Evolutionary conservation across 495 filamentous ascomycete species (phyloP), one percentile per base, ranked within the genome.

Genomic region (Massariosphaeria phaeospora): DNA sequence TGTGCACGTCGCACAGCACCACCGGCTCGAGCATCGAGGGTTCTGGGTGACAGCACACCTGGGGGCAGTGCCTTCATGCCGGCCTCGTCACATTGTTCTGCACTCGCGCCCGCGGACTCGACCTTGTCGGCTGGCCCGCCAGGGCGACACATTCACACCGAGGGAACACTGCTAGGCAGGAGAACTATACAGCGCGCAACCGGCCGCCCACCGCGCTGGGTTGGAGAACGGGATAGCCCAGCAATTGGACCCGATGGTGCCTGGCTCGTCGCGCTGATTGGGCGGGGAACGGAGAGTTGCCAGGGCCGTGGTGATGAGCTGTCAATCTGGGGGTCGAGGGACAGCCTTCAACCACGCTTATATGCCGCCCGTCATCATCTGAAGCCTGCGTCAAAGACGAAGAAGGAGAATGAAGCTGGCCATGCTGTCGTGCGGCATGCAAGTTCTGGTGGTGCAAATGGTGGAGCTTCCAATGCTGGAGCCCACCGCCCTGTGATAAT

Each of bases 281-380:
- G 52, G 29, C 46, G 35, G 38, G 52, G 40, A 24, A 52, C n/a
- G n/a, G n/a, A n/a, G n/a, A n/a, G n/a, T n/a, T n/a, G n/a, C n/a
- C n/a, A n/a, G n/a, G n/a, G n/a, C n/a, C n/a, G n/a, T n/a, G n/a
- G 51, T 38, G 59, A 62, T 62, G 59, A 52, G 59, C 54, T 62
- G 59, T 57, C 59, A 34, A 24, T 48, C 15, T 41, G 15, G 25
- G 13, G 53, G 43, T 21, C 3, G 24, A 3, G 13, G 17, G 40
- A 24, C 10, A 42, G 41, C 4, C 52, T 27, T 48, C 25, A 12
- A 30, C 54, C 29, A 29, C 45, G 54, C 54, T 38, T n/a, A 44
- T 34, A 33, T 57, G 54, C 54, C 33, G 15, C 8, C 20, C 24
- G 25, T 48, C 45, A 43, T 57, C 54, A 57, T 44, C 17, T n/a